A percentile compares a stretch with the other conserved stretches of the same genome.
Evolutionary conservation across 768 basidiomycete species (phyloP).

Genomic region (Mycena vulgaris): DNA sequence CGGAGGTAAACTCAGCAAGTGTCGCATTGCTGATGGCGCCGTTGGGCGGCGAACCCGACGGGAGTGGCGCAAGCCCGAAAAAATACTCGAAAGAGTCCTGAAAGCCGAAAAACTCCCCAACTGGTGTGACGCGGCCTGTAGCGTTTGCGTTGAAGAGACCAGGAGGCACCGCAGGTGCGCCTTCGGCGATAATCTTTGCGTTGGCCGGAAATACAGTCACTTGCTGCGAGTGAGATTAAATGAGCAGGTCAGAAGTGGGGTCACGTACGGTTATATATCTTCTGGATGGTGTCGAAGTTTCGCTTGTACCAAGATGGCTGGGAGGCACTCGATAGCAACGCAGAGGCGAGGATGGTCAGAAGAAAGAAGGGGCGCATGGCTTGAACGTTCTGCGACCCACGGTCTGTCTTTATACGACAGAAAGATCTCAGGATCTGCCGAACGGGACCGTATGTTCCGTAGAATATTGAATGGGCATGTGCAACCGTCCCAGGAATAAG

Average conservation of each 20-base stretch:
- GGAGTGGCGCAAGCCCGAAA: conserved; percentile 23
- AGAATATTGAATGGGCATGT: too few species aligned
- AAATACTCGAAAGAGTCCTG: conserved; percentile 32
- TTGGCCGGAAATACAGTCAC: conserved; percentile 21
- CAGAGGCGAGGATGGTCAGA: not conserved
- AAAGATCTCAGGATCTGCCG: too few species aligned
- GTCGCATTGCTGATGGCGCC: conserved; percentile 24
- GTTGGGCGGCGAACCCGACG: conserved; percentile 8
- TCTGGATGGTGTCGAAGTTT: not conserved
- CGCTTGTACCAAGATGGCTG: conserved; percentile 9
- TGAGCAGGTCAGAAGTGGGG: too few species aligned
- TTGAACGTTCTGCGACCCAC: too few species aligned
- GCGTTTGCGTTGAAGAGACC: conserved; percentile 23
- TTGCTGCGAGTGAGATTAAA: not conserved
- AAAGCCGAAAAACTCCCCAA: conserved; percentile 25
- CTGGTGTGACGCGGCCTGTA: too few species aligned
- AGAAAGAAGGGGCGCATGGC: too few species aligned
- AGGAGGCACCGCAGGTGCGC: conserved; percentile 6
- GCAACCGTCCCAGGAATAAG: too few species aligned
- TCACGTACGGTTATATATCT: conserved; percentile 13
- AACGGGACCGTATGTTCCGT: too few species aligned
- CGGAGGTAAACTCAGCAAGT: conserved; percentile 15
- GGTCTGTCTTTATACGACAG: too few species aligned
- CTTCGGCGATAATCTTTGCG: conserved; percentile 13
- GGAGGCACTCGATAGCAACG: too few species aligned